Conservation (phyloP, 2,329 filamentous ascomycete species). For the Fusarium liriodendri region DNA sequence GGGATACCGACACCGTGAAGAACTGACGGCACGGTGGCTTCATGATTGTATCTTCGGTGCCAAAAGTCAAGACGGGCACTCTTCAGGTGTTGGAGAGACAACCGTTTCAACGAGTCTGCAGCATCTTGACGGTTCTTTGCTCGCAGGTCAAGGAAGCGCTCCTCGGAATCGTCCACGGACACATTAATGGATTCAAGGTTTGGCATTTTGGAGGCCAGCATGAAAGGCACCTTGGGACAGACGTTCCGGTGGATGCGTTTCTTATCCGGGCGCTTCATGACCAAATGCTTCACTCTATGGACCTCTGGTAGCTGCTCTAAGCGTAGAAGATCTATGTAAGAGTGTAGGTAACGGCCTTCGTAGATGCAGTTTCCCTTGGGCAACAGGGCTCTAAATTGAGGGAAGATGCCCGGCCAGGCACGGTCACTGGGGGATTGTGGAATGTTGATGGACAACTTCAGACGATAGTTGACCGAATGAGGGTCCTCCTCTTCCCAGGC, state of each 20-base stretch:
- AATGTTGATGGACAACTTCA: conserved; percentile 8
- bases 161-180: conserved; percentile 1
- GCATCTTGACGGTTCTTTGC: background rate
- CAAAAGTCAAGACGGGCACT: conserved; percentile 1
- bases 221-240: background rate
- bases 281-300: background rate
- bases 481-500: conserved; percentile 7
- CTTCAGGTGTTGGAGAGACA: conserved; percentile 3
- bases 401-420: background rate
- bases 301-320: conserved; percentile 2
- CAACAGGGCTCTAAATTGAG: background rate
- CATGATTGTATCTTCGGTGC: background rate
- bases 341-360: conserved; percentile 16
- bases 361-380: background rate
- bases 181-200: conserved; percentile 8
- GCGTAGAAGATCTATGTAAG: conserved; percentile 3
- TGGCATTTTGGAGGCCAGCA: conserved; percentile 13
- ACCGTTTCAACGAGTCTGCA: background rate
- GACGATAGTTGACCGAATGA: background rate
- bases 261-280: background rate
- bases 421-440: conserved; percentile 9
- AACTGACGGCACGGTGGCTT: background rate
- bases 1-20: background rate
- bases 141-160: conserved; percentile 6
- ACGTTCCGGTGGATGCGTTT: background rate